phyloP scores from a whole-genome alignment of 768 basidiomycete genomes.

The Cantharellus cinnabarinus region DNA sequence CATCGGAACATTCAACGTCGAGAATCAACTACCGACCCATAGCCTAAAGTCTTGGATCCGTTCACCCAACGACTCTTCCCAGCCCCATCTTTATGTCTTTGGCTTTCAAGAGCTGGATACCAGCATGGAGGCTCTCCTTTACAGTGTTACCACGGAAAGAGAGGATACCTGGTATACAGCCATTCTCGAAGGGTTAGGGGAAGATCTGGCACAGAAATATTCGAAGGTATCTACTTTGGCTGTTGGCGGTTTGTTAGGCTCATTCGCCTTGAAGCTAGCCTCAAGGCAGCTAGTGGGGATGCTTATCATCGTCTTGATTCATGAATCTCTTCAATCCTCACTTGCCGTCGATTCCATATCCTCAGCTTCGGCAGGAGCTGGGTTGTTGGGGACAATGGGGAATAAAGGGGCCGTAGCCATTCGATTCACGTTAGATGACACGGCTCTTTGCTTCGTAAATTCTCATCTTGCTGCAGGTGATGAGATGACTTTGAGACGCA shows the following conservation, averaged over 20 bases:
- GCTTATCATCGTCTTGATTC: slow-evolving; percentile 49
- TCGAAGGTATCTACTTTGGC: too few relatives aligned
- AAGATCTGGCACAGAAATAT: slow-evolving; percentile 22
- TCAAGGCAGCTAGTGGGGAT: slow-evolving; percentile 74
- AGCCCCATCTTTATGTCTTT: slow-evolving; percentile 52
- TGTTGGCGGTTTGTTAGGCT: background rate
- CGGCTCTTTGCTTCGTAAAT: slow-evolving; percentile 52
- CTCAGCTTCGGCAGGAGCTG: slow-evolving; percentile 13
- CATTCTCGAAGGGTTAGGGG: slow-evolving; percentile 48
- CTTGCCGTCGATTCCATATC: slow-evolving; percentile 28
- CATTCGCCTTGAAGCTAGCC: slow-evolving; percentile 26
- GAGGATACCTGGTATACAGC: slow-evolving; percentile 49
- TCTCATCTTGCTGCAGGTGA: slow-evolving; percentile 72
- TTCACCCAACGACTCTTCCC: slow-evolving; percentile 12
- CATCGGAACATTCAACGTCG: slow-evolving; percentile 70
- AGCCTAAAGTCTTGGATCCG: slow-evolving; percentile 41
- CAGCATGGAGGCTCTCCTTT: slow-evolving; percentile 58
- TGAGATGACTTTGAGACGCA: slow-evolving; percentile 53
- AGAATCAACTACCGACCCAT: slow-evolving; percentile 52
- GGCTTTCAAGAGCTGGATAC: slow-evolving; percentile 69
- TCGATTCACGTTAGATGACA: slow-evolving; percentile 31
- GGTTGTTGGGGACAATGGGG: slow-evolving; percentile 45
- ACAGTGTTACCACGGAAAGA: slow-evolving; percentile 35
- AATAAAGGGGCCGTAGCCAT: slow-evolving; percentile 67
- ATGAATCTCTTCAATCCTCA: slow-evolving; percentile 23